Conservation (phyloP, 176 grass and related monocot species). For the Musa itinerans region DNA sequence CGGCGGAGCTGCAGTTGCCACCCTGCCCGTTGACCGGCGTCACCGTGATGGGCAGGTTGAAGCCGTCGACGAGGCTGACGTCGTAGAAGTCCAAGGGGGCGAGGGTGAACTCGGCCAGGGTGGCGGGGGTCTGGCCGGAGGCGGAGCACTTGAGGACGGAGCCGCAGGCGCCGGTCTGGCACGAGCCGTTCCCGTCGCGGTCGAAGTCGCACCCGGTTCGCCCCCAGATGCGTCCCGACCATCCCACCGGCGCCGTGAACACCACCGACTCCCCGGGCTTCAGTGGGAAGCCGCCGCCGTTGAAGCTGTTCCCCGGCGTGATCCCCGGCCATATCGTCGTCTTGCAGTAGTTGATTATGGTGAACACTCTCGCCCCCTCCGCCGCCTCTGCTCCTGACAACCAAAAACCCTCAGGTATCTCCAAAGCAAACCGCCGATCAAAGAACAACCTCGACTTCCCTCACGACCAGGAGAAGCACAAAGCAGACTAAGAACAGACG, state of each 20-base stretch:
- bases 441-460: background rate
- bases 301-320: conserved; percentile 52
- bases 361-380: conserved; percentile 48
- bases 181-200: conserved; percentile 41
- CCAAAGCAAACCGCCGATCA: background rate
- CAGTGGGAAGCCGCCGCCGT: conserved; percentile 55
- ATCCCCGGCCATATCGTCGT: conserved; percentile 62
- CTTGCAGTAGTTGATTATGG: conserved; percentile 80
- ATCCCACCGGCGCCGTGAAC: conserved; percentile 55
- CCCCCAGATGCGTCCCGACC: conserved; percentile 76
- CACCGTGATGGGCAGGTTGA: conserved; percentile 40
- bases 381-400: conserved; percentile 7
- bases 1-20: conserved; percentile 47
- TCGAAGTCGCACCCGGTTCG: conserved; percentile 68
- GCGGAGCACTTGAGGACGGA: conserved; percentile 37
- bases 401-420: background rate
- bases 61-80: conserved; percentile 90
- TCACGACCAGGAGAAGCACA: background rate
- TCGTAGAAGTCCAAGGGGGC: conserved; percentile 67
- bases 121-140: conserved; percentile 46
- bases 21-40: conserved; percentile 28
- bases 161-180: conserved; percentile 56
- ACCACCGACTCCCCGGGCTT: conserved; percentile 48
- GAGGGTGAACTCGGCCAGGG: conserved; percentile 79
- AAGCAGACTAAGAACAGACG: background rate